A percentile compares a stretch with the other conserved stretches of the same genome.
Evolutionary conservation across 1,139 yeast species (phyloP).

Genomic region (Scheffersomyces parashehatae): DNA sequence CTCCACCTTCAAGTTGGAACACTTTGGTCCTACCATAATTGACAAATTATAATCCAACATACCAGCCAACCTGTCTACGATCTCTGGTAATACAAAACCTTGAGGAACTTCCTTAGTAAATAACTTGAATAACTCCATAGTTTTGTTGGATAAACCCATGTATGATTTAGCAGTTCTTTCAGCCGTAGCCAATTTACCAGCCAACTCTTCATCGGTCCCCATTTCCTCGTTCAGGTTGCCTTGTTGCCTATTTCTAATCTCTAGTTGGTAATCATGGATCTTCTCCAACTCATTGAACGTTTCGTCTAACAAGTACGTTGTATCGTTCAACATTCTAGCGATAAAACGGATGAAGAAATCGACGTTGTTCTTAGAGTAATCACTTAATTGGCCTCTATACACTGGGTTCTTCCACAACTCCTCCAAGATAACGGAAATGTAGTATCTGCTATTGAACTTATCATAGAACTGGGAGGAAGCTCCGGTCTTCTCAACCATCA

Average conservation of each 20-base stretch:
- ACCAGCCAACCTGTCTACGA: constrained; percentile 90
- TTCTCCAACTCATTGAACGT: constrained; percentile 76
- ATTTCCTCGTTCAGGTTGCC: constrained; percentile 42
- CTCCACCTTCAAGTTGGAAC: constrained; percentile 81
- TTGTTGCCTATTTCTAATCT: constrained; percentile 37
- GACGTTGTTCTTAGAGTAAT: constrained; percentile 64
- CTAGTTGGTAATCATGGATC: constrained; percentile 76
- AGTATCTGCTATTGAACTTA: constrained; percentile 87
- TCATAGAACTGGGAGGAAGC: constrained; percentile 95
- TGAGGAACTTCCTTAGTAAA: constrained; percentile 86
- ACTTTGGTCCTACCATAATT: constrained; percentile 92
- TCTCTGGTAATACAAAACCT: constrained; percentile 85
- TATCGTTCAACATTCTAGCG: constrained; percentile 92
- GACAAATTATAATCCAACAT: constrained; percentile 92
- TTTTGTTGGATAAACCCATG: constrained; percentile 81
- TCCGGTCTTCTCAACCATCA: constrained; percentile 95
- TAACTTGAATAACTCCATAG: constrained; percentile 73
- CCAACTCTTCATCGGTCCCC: constrained; percentile 63
- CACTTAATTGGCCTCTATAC: constrained; percentile 67
- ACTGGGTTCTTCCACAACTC: constrained; percentile 75
- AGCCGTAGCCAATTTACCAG: constrained; percentile 54
- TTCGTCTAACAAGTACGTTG: constrained; percentile 89
- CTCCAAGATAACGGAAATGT: constrained; percentile 80
- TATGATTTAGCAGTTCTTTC: constrained; percentile 81
- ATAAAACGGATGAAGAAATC: constrained; percentile 89